These are phyloP conservation scores for Leptographium procerum DNA, from an alignment of 2,329 filamentous ascomycete genomes.

Conservation along the genomic window DNA sequence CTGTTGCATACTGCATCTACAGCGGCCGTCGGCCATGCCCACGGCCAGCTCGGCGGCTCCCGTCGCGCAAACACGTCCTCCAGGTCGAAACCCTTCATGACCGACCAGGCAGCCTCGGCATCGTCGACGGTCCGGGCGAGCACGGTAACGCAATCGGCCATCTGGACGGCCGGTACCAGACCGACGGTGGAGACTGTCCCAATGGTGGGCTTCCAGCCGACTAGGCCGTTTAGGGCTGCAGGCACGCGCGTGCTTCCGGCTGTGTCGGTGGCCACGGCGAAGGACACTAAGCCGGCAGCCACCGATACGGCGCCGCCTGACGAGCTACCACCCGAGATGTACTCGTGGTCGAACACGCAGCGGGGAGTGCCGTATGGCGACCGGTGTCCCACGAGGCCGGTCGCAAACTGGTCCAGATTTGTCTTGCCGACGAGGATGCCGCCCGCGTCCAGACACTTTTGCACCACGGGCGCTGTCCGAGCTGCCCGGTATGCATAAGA, in stretches of 20 bases:
- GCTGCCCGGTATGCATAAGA: slow-evolving; percentile 34
- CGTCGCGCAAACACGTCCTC: too few relatives aligned
- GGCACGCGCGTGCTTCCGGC: slow-evolving; percentile 42
- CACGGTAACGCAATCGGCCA: slow-evolving; percentile 2
- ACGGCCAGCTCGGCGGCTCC: too few relatives aligned
- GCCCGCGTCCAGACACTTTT: slow-evolving; percentile 32
- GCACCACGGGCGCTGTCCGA: slow-evolving; percentile 32
- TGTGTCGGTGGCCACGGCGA: slow-evolving; percentile 45
- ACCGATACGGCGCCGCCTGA: too few relatives aligned
- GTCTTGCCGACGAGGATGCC: slow-evolving; percentile 45
- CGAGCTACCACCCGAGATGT: too few relatives aligned
- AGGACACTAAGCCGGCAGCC: slow-evolving; percentile 35
- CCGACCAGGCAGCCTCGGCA: slow-evolving; percentile 35
- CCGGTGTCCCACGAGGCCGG: slow-evolving; percentile 24
- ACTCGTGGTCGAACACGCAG: not conserved
- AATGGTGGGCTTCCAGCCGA: slow-evolving; percentile 37
- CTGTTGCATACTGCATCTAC: too few relatives aligned
- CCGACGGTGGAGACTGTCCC: too few relatives aligned
- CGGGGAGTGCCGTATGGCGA: not conserved
- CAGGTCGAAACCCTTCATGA: slow-evolving; percentile 14
- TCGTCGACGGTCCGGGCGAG: slow-evolving; percentile 20
- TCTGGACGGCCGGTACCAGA: too few relatives aligned
- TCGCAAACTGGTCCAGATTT: slow-evolving; percentile 50
- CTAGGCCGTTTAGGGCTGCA: slow-evolving; percentile 39
- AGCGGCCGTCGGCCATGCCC: too few relatives aligned